Conservation (phyloP, 2,329 filamentous ascomycete species). For the Aspergillus jensenii region DNA sequence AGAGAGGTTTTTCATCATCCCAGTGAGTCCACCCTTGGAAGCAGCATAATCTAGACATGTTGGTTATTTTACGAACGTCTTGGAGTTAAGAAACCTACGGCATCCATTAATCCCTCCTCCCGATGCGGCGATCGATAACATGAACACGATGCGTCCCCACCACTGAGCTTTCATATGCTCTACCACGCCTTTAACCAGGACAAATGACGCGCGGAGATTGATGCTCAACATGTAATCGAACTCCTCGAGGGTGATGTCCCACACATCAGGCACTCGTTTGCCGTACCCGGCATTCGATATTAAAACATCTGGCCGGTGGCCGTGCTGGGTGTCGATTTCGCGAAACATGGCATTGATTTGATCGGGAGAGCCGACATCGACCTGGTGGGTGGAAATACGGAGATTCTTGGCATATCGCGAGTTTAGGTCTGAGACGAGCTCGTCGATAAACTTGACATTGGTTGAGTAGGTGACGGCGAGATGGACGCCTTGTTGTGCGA, state of each 20-base stretch:
- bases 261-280: conserved; percentile 55
- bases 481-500: conserved; percentile 52
- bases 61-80: background rate
- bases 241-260: conserved; percentile 63
- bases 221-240: conserved; percentile 64
- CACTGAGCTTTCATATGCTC: conserved; percentile 59
- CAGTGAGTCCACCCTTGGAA: conserved; percentile 61
- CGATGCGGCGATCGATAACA: conserved; percentile 63
- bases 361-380: conserved; percentile 56
- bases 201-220: conserved; percentile 63
- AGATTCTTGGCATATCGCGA: conserved; percentile 29
- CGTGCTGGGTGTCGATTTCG: conserved; percentile 55
- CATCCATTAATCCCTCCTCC: conserved; percentile 66
- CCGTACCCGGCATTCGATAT: conserved; percentile 67
- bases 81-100: conserved; percentile 30
- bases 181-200: conserved; percentile 60
- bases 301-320: conserved; percentile 60
- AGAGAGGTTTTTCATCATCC: conserved; percentile 66
- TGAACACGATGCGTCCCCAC: conserved; percentile 66
- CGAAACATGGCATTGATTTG: conserved; percentile 56
- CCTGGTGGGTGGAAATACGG: conserved; percentile 55
- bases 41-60: conserved; percentile 51
- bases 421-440: conserved; percentile 45
- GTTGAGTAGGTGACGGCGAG: conserved; percentile 61
- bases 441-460: conserved; percentile 48